Percentiles rank a stretch among this genome's conserved stretches.
Evolutionary conservation across 805 yeast species (phyloP).

Genomic region (Pichia paraexigua): DNA sequence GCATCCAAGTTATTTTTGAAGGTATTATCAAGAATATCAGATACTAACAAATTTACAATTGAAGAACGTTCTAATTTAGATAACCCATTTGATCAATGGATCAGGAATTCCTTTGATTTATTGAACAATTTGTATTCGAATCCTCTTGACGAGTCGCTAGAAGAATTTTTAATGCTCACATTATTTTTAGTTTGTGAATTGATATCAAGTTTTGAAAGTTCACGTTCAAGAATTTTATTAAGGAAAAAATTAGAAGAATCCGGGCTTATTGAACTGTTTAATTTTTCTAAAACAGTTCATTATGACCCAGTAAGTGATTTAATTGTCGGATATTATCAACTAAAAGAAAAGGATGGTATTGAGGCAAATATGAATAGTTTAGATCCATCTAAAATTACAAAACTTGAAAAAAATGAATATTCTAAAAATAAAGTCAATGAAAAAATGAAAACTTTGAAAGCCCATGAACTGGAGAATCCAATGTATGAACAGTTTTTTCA

Average conservation of each 20-base stretch:
- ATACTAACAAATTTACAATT: not conserved
- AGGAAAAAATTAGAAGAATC: conserved; percentile 53
- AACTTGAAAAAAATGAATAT: not conserved
- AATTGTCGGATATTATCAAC: conserved; percentile 51
- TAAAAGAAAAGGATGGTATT: conserved; percentile 47
- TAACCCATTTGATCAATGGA: conserved; percentile 15
- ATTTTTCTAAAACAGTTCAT: conserved; percentile 42
- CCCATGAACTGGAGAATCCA: not conserved
- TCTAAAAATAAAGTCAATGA: not conserved
- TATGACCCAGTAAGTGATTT: conserved; percentile 58
- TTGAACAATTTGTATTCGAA: not conserved
- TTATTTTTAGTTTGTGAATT: conserved; percentile 65
- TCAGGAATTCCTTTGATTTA: conserved; percentile 13
- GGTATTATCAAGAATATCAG: not conserved
- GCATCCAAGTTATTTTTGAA: conserved; percentile 14
- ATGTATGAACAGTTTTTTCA: not conserved
- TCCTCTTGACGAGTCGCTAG: conserved; percentile 11
- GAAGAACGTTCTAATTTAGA: not conserved
- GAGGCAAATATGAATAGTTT: conserved; percentile 11
- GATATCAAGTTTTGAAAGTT: conserved; percentile 32
- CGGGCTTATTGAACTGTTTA: conserved; percentile 47
- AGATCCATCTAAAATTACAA: not conserved
- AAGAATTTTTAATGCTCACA: conserved; percentile 64
- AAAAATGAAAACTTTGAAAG: not conserved
- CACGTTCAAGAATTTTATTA: conserved; percentile 42